Percentiles rank a stretch among this genome's conserved stretches.
Conservation (phyloP, 2,329 filamentous ascomycete species). For the Ceratocystiopsis minuta region DNA sequence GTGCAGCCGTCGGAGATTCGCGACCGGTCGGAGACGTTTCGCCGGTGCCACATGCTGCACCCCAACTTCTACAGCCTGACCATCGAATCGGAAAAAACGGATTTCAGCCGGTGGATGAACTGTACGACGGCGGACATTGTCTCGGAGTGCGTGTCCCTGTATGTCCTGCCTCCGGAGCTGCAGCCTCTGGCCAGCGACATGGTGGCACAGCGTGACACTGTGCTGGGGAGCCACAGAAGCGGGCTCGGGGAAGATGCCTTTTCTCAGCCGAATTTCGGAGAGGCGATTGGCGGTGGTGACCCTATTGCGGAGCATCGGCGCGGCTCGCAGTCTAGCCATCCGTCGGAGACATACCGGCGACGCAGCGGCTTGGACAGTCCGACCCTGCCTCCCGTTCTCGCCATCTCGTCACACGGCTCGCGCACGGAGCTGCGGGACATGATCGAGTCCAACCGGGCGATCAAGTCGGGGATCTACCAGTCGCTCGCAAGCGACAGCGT, state of each 20-base stretch:
- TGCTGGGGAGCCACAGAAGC: too few relatives aligned
- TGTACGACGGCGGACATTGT: slow-evolving; percentile 66
- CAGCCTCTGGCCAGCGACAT: slow-evolving; percentile 1
- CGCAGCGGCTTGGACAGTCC: too few relatives aligned
- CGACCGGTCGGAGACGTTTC: slow-evolving; percentile 56
- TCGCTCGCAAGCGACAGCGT: slow-evolving; percentile 40
- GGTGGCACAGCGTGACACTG: too few relatives aligned
- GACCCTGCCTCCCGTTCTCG: slow-evolving; percentile 24
- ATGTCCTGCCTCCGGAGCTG: slow-evolving; percentile 15
- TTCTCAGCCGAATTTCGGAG: not conserved
- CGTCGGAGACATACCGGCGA: slow-evolving; percentile 18
- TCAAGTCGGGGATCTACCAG: slow-evolving; percentile 37
- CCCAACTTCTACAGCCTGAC: slow-evolving; percentile 73
- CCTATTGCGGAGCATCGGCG: slow-evolving; percentile 19
- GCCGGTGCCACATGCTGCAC: slow-evolving; percentile 56
- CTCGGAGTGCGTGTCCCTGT: slow-evolving; percentile 60
- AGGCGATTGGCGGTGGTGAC: too few relatives aligned
- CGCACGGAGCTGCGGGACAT: slow-evolving; percentile 42
- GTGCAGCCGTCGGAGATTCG: slow-evolving; percentile 63
- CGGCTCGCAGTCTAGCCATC: slow-evolving; percentile 32
- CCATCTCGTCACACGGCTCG: slow-evolving; percentile 23
- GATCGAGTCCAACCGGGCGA: slow-evolving; percentile 39
- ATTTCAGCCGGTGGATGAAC: slow-evolving; percentile 61
- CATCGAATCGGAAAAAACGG: slow-evolving; percentile 60
- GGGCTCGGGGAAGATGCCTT: slow-evolving; percentile 3